Percentiles rank a stretch among this genome's conserved stretches.
phyloP scores from a whole-genome alignment of 257 asterid species.

The Solanum acaule region DNA sequence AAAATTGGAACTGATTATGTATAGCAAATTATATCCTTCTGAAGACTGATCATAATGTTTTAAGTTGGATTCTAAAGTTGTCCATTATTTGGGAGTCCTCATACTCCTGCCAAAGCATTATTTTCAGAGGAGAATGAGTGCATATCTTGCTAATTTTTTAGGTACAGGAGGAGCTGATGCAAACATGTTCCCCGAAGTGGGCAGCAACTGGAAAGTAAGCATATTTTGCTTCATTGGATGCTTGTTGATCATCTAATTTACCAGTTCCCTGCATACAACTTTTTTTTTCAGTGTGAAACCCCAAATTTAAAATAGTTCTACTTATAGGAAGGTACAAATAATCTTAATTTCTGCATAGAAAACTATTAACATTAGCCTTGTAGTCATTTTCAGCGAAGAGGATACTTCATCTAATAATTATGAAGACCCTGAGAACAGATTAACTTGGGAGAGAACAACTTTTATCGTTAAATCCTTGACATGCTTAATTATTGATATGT shows the following conservation, averaged over 20 bases:
- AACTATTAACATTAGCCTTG: background rate
- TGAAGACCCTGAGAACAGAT: background rate
- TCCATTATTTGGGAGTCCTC: background rate
- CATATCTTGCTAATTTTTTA: background rate
- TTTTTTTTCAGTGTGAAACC: background rate
- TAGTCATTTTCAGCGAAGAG: background rate
- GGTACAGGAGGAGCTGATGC: slow-evolving; percentile 52
- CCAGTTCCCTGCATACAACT: background rate
- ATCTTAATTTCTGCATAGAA: background rate
- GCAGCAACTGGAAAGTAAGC: slow-evolving; percentile 72
- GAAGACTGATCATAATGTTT: background rate
- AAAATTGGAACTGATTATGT: background rate
- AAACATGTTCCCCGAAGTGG: slow-evolving; percentile 69
- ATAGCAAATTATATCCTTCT: background rate
- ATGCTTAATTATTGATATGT: background rate
- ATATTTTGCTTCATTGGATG: background rate
- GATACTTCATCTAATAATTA: background rate
- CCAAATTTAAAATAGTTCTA: background rate
- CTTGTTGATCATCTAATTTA: background rate
- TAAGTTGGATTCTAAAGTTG: background rate
- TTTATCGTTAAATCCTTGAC: background rate
- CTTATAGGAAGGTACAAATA: background rate
- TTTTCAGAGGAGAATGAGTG: background rate
- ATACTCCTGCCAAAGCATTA: background rate
- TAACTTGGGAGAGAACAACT: background rate